Conservation (phyloP, 352 stramenopile species). For the Globisporangium orthogonon region DNA sequence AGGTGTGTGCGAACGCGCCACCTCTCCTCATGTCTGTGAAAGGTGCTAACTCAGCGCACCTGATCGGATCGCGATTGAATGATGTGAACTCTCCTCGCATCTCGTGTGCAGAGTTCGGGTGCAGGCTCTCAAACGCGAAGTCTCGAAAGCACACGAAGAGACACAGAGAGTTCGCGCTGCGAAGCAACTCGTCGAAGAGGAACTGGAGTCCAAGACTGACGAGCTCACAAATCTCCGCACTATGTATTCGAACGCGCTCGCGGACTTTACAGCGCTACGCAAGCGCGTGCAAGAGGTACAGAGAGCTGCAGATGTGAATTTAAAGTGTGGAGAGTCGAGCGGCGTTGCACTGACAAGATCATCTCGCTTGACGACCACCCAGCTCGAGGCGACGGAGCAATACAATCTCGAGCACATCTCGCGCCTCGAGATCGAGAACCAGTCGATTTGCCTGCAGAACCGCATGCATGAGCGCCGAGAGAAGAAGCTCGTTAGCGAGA, state of each 20-base stretch:
- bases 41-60: neutral
- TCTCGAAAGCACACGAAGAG: conserved; percentile 16
- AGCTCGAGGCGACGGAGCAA: conserved; percentile 22
- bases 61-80: neutral
- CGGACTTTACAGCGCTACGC: conserved; percentile 11
- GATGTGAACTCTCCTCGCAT: neutral
- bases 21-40: no score
- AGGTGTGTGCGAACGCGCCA: neutral
- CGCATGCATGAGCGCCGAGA: conserved; percentile 19
- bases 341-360: neutral
- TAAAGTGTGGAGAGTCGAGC: neutral
- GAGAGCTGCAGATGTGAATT: neutral
- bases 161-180: conserved; percentile 8
- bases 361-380: no score
- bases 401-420: conserved; percentile 34
- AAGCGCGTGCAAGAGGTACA: conserved; percentile 27
- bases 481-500: conserved; percentile 15
- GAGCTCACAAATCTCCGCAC: conserved; percentile 10
- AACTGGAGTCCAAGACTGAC: conserved; percentile 12
- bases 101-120: conserved; percentile 11
- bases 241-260: conserved; percentile 11
- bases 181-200: conserved; percentile 19
- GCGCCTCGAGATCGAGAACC: conserved; percentile 35
- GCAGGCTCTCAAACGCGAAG: conserved; percentile 16
- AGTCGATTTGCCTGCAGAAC: conserved; percentile 26